Base-by-base conservation (phyloP, 139 green algal genomes). In the Auxenochlorella protothecoides region DNA sequence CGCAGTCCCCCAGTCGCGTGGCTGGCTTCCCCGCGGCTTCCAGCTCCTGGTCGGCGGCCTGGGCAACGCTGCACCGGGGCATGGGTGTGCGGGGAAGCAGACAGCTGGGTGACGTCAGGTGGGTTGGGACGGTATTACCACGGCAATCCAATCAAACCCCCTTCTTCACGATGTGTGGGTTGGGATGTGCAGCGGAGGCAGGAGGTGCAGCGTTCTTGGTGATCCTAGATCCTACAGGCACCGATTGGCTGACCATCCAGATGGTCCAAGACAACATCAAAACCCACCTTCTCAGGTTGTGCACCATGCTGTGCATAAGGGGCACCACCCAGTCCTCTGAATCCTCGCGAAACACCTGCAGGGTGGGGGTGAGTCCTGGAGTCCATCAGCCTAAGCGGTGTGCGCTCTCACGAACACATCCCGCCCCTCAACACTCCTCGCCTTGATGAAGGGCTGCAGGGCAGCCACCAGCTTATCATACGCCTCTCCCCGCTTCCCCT, bases 1-100 rank as follows among this genome's bases (percentile, higher is more conserved):
- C 87, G 51, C 77, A 84, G 54, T 83, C 77, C 4, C 77, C 85
- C 53, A 93, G 80, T 61, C 77, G 81, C 51, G 83, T 74, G 3
- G 79, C 14, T 64, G 77, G 78, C 77, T 79, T 77, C 27, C 76
- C 79, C 11, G 54, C 63, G 0, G 15, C 55, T 13, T 53, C 16
- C 16, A 71, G 57, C 72, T 83, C 75, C 3, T 56, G 65, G 66
- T 93, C 88, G 53, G 83, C 85, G 51, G 68, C 62, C 16, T 77
- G 51, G 13, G 84, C 85, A 51, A 80, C 61, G 59, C 52, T 70
- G 69, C 66, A 69, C 13, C 59, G 59, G 10, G 11, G 59, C 11
- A 63, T 12, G 11, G 59, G 10, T 63, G 59, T 0, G 27, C 27
- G 27, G 27, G 27, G 27, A 44, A 44, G 27, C 27, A 44, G 27